Evolutionary conservation across 768 basidiomycete species (phyloP), one percentile per base, ranked within the genome.

Genomic region (Lentinula boryana): DNA sequence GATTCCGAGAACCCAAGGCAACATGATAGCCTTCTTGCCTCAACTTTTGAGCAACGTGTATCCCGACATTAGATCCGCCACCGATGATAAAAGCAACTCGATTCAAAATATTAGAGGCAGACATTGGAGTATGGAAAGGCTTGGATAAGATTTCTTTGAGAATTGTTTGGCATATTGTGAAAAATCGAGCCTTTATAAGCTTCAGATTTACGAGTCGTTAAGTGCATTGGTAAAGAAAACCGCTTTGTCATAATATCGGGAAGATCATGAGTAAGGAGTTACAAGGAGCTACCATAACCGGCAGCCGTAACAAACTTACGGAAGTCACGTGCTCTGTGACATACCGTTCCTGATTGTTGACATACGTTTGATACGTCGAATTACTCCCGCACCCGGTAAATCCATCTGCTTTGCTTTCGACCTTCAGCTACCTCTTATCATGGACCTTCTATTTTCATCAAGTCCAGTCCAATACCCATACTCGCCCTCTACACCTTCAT

Each of bases 401-500:
- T 27, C 27, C 0, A 27, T 27, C 27, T 27, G 4, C 27, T 27
- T 27, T 27, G 27, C 3, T 27, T 27, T 27, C 27, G 27, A 27
- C 7, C n/a, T 18, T 2, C 15, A 27, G 16, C 23, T 56, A 27
- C 35, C 18, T 21, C 57, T 44, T 36, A 58, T n/a, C 8, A 46
- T 44, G 46, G 50, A 44, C 18, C 40, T 58, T 13, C 23, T 56
- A 43, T 58, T 58, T 15, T 58, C 57, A 3, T 74, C 74, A 8
- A 74, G 70, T 51, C 72, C 75, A 8, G 58, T 68, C 7, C 65
- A 66, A 5, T 53, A 61, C 32, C 13, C 36, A 38, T 38, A 8
- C 27, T 58, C 64, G 38, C 78, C 74, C 0, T 72, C 76, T 4
- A 79, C 80, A 0, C 78, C 79, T 0, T 56, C 65, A 7, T 40